phyloP scores from a whole-genome alignment of 2,329 filamentous ascomycete species.

The Arthrobotrys sphaeroides region DNA sequence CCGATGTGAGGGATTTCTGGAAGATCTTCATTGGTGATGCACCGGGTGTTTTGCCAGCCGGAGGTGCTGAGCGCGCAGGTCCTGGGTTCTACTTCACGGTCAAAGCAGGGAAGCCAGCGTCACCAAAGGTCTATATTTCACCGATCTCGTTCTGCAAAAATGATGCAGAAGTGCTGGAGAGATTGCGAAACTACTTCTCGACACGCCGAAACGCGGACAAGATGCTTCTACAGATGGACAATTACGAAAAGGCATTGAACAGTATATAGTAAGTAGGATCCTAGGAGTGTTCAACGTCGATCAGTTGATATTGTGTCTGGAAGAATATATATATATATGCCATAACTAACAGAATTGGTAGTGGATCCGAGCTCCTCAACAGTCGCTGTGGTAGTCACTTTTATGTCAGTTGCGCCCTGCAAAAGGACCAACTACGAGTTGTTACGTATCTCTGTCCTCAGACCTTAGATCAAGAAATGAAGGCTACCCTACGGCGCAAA shows the following conservation, averaged over 20 bases:
- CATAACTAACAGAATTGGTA: too few relatives aligned
- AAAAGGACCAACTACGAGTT: slow-evolving; percentile 46
- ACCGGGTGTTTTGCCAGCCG: slow-evolving; percentile 54
- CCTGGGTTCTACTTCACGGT: slow-evolving; percentile 58
- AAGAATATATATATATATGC: too few relatives aligned
- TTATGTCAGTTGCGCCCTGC: slow-evolving; percentile 49
- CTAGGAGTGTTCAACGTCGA: too few relatives aligned
- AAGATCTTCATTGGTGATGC: slow-evolving; percentile 56
- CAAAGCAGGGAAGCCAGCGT: slow-evolving; percentile 54
- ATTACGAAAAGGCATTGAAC: slow-evolving; percentile 55
- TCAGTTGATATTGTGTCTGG: too few relatives aligned
- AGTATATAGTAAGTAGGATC: slow-evolving; percentile 53
- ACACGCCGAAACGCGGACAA: slow-evolving; percentile 46
- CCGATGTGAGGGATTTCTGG: slow-evolving; percentile 56
- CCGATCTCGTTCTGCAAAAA: slow-evolving; percentile 56
- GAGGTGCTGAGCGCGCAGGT: slow-evolving; percentile 54
- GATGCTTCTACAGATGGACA: slow-evolving; percentile 53
- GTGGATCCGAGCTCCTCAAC: slow-evolving; percentile 45
- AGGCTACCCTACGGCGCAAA: neutral
- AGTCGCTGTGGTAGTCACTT: slow-evolving; percentile 50
- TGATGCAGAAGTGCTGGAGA: slow-evolving; percentile 55
- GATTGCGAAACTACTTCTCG: slow-evolving; percentile 55
- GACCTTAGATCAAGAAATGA: slow-evolving; percentile 24
- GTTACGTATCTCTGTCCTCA: slow-evolving; percentile 53
- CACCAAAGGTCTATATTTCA: slow-evolving; percentile 57